phyloP scores from a whole-genome alignment of 257 asterid species.

The Fraxinus excelsior region DNA sequence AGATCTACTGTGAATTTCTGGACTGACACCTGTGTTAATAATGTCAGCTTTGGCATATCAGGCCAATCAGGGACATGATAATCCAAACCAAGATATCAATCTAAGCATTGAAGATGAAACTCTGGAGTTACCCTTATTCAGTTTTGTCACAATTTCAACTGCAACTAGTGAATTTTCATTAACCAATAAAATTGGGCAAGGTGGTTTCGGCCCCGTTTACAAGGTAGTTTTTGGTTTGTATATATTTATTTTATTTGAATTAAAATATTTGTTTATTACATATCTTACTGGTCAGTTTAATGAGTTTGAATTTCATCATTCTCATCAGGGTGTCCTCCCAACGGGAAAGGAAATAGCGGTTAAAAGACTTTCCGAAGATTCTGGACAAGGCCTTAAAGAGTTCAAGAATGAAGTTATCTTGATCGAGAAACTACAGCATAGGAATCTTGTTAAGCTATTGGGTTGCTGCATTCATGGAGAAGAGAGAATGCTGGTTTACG shows the following conservation, averaged over 20 bases:
- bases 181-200: constrained; percentile 45
- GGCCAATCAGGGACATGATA: constrained; percentile 1
- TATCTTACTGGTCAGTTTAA: not conserved
- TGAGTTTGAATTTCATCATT: not conserved
- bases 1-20: too few relatives aligned
- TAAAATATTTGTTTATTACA: too few relatives aligned
- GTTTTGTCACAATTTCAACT: constrained; percentile 34
- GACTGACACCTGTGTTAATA: constrained; percentile 5
- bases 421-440: constrained; percentile 30
- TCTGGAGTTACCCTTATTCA: constrained; percentile 40
- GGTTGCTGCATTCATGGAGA: constrained; percentile 37
- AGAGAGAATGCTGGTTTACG: constrained; percentile 30
- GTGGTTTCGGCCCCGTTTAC: constrained; percentile 56
- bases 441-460: constrained; percentile 33
- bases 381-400: constrained; percentile 36
- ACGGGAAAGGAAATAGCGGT: constrained; percentile 30
- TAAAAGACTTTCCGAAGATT: constrained; percentile 29
- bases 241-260: too few relatives aligned
- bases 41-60: not conserved
- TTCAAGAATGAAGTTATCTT: constrained; percentile 36
- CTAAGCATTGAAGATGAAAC: constrained; percentile 34
- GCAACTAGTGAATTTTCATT: constrained; percentile 44
- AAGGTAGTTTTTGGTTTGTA: constrained; percentile 9
- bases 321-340: constrained; percentile 13
- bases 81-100: constrained; percentile 16